Evolutionary conservation across 352 stramenopile species (phyloP).

Genomic region (Globisporangium iwayamae): DNA sequence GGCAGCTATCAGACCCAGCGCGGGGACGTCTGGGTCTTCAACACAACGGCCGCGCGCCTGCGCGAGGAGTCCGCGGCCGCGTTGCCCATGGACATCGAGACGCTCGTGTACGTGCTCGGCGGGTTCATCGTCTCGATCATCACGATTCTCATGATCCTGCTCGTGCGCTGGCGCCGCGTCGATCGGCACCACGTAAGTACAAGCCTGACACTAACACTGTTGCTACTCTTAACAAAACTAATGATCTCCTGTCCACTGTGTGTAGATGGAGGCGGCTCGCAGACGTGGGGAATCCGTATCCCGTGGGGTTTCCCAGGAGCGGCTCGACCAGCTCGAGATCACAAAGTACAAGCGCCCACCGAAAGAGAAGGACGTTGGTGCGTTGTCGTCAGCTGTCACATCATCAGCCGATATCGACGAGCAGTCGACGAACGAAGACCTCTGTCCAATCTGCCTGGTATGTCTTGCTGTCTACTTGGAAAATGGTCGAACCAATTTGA

Average conservation of each 20-base stretch:
- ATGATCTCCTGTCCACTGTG: not conserved
- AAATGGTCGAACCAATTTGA: not conserved
- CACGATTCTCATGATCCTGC: conserved; percentile 49
- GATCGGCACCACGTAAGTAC: conserved; percentile 51
- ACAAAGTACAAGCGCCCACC: conserved; percentile 51
- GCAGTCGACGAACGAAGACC: conserved; percentile 39
- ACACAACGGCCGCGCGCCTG: conserved; percentile 40
- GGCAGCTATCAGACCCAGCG: conserved; percentile 70
- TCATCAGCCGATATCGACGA: not conserved
- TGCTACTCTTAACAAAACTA: not conserved
- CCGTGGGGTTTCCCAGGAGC: conserved; percentile 55
- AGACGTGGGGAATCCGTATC: conserved; percentile 34
- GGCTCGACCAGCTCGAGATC: conserved; percentile 56
- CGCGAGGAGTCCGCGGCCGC: conserved; percentile 17
- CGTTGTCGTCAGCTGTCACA: not conserved
- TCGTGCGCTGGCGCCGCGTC: conserved; percentile 60
- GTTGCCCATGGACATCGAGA: conserved; percentile 51
- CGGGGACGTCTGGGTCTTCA: conserved; percentile 69
- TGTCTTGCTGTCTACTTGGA: not conserved
- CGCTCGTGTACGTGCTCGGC: conserved; percentile 69
- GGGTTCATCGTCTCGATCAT: conserved; percentile 67
- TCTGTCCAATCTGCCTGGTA: conserved; percentile 76
- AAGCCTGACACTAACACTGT: too few species aligned
- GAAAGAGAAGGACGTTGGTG: not conserved
- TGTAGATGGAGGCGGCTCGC: conserved; percentile 47